Evolutionary conservation across 163 green algal genomes (phyloP).

Genomic region (Coccomyxa subellipsoidea): DNA sequence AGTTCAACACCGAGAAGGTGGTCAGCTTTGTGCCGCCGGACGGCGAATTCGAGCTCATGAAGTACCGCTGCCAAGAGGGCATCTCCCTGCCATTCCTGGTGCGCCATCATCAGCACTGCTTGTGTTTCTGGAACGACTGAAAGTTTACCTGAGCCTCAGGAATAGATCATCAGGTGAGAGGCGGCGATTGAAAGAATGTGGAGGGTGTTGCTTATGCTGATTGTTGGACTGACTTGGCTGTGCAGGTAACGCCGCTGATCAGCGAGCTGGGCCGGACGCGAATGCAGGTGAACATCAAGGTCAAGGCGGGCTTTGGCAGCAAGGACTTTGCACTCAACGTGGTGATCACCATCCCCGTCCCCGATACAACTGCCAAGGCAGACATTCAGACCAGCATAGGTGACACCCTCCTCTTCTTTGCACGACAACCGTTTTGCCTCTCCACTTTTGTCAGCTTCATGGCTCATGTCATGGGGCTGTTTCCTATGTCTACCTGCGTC

Average conservation of each 20-base stretch:
- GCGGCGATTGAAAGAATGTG: no score
- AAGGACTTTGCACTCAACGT: constrained; percentile 72
- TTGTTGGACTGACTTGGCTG: constrained; percentile 15
- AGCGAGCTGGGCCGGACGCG: constrained; percentile 84
- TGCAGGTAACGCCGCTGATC: constrained; percentile 5
- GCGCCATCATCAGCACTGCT: constrained; percentile 43
- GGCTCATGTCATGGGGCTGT: no score
- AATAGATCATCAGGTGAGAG: no score
- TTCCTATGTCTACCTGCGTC: no score
- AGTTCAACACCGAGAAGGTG: constrained; percentile 83
- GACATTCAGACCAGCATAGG: constrained; percentile 62
- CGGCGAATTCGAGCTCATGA: constrained; percentile 98
- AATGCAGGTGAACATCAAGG: constrained; percentile 66
- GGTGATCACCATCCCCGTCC: constrained; percentile 85
- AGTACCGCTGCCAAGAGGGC: constrained; percentile 61
- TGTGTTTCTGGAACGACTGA: neutral
- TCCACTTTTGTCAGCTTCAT: no score
- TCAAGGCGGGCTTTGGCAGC: constrained; percentile 61
- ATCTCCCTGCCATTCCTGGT: constrained; percentile 8
- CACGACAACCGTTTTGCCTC: no score
- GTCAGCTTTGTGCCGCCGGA: constrained; percentile 95
- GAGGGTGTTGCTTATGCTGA: no score
- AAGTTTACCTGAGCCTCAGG: no score
- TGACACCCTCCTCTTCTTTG: constrained; percentile 25
- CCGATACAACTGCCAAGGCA: constrained; percentile 86